Base-by-base conservation (phyloP, 2,329 filamentous ascomycete genomes). In the Aspergillus sp. region DNA sequence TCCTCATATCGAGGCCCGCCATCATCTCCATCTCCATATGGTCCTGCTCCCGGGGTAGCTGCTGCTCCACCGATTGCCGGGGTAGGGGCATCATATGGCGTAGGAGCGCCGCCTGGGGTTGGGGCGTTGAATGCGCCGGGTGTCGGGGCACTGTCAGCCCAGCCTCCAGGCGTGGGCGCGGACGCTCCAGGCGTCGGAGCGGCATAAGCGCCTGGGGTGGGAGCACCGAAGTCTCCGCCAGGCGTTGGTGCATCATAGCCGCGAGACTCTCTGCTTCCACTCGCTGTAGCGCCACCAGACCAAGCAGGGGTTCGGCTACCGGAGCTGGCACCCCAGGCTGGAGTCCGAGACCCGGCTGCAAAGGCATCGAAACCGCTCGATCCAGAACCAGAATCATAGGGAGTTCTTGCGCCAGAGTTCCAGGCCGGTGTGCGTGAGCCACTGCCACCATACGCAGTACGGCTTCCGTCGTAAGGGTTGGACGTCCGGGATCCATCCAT, bases 371-470 rank as follows among this genome's bases (percentile, higher is more conserved):
- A 42, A 76, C 85, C 36, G 78, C 85, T 84, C 44, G 78, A 75
- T 43, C 76, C 79, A 57, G 85, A 87, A 13, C 76, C 74, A 40
- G 82, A 79, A 43, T 85, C 86, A 49, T 74, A 74, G 2, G 42
- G 87, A 73, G 86, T 91, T 63, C 86, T 85, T 42, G 84, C 81
- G 41, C 86, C 86, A 2, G 88, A 85, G 46, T 84, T 83, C 86
- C 86, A 90, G 5, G 85, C 85, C 6, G 86, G 86, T 1, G 85
- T 90, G 42, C 86, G 81, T 26, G 51, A 51, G 4, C 54, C 53
- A 28, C 83, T 82, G 39, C 52, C 54, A 43, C 89, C 89, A 56
- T 95, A 94, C 2, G 88, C 81, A 11, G 88, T 90, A 37, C 83
- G 82, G 61, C 71, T 85, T 47, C 85, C 85, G 53, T 70, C 84